Base-by-base conservation (phyloP, 1,139 yeast genomes). In the Saccharomyces hybrid region DNA sequence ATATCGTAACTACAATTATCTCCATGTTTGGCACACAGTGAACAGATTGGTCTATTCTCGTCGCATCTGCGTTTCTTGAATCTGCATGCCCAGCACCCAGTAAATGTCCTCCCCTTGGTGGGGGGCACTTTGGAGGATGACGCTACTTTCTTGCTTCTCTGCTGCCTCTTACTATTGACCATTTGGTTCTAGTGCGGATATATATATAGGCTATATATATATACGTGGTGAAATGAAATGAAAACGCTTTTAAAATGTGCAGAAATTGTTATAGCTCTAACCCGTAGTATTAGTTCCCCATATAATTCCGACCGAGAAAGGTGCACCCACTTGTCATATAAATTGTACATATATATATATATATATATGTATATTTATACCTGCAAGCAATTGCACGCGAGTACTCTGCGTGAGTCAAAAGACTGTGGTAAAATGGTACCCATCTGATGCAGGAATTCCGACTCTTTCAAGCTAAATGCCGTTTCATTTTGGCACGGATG, bases 71-170 rank as follows among this genome's bases (percentile, higher is more conserved):
- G 57, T 50, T 66, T 66, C 53, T 64, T 65, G 26, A 62, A 60
- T 47, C 70, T 53, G 46, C 70, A 66, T 8, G 68, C 65, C 70
- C 70, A 66, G 54, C 70, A 66, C 6, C 70, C 70, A 8, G 66
- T 65, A 32, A 66, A 66, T 0, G 64, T 63, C 51, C 70, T 60
- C 8, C 61, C 63, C 48, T 38, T 38, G 25, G 44, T 38, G 44
- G 44, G 44, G 44, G 44, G 23, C 14, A 53, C 55, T 29, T 32
- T 50, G 16, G 48, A 41, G 28, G 46, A 26, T n/a, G 14, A 14
- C 25, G 16, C 20, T 49, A 41, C 9, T 16, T 42, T 41, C 48
- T 25, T 27, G 28, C 9, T 51, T 14, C 32, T 23, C 20, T 31
- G 44, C 13, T 41, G 16, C 14, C 16, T 38, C 44, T 38, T 38